These are phyloP conservation scores for Amniculicola lignicola DNA, from an alignment of 495 filamentous ascomycete species.

Conservation along the genomic window DNA sequence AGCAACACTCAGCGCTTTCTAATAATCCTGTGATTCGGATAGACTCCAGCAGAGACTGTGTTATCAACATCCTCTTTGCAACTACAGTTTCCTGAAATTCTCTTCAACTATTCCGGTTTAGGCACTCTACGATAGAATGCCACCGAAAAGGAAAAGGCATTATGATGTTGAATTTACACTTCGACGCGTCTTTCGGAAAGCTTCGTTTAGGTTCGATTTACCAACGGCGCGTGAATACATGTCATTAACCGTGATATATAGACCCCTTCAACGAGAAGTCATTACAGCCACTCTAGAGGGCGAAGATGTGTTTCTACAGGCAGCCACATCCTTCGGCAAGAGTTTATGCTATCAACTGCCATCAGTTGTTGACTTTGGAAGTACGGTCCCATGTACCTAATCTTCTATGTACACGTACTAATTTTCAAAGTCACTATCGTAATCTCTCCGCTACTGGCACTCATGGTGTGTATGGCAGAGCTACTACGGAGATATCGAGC, in stretches of 20 bases:
- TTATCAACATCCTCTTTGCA: too few species aligned
- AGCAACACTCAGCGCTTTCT: too few species aligned
- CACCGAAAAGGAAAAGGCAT: conserved; percentile 23
- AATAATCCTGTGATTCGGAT: too few species aligned
- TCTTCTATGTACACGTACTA: not conserved
- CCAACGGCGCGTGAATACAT: conserved; percentile 11
- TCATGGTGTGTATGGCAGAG: conserved; percentile 63
- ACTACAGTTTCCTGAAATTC: too few species aligned
- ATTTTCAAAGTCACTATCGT: conserved; percentile 72
- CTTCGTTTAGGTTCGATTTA: conserved; percentile 62
- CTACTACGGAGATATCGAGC: not conserved
- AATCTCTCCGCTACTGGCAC: conserved; percentile 80
- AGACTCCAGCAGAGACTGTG: too few species aligned
- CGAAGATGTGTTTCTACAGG: conserved; percentile 91
- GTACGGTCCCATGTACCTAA: conserved; percentile 47
- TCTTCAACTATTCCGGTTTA: too few species aligned
- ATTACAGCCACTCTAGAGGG: conserved; percentile 75
- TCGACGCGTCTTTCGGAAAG: conserved; percentile 75
- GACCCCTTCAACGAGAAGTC: conserved; percentile 83
- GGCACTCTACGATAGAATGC: too few species aligned
- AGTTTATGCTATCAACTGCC: conserved; percentile 93
- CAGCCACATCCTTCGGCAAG: conserved; percentile 95
- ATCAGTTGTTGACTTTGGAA: conserved; percentile 79
- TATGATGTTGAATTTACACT: conserved; percentile 83
- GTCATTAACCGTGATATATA: conserved; percentile 36